These are phyloP conservation scores for Erythrophleum ivorense DNA, from an alignment of 331 rosid species.

Conservation along the genomic window DNA sequence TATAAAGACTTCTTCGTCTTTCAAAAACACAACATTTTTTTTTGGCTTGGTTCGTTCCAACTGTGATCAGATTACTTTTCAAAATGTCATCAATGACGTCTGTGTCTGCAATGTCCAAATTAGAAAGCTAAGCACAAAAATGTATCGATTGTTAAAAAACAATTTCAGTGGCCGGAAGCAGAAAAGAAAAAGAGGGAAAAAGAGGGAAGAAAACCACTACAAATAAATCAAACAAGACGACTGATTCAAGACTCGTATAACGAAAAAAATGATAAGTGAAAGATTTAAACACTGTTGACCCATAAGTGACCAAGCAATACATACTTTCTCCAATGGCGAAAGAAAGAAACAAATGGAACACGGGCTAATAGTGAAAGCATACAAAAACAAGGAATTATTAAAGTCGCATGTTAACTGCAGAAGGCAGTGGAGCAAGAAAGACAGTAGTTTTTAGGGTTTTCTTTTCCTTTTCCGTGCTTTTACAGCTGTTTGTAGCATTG, in stretches of 20 bases:
- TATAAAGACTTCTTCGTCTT: background rate
- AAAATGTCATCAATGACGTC: slow-evolving; percentile 39
- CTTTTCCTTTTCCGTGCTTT: background rate
- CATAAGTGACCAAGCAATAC: slow-evolving; percentile 23
- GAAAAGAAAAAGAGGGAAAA: background rate
- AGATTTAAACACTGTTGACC: slow-evolving; percentile 33
- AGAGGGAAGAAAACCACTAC: slow-evolving; percentile 7
- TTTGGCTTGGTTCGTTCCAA: slow-evolving; percentile 33
- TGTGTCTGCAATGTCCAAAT: slow-evolving; percentile 48
- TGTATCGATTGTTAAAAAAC: background rate
- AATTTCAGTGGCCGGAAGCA: background rate
- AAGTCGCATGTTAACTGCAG: slow-evolving; percentile 39
- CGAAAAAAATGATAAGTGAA: slow-evolving; percentile 25
- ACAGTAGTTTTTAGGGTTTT: slow-evolving; percentile 45
- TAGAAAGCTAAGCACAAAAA: slow-evolving; percentile 47
- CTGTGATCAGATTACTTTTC: slow-evolving; percentile 38
- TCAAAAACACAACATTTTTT: background rate
- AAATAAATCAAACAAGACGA: slow-evolving; percentile 19
- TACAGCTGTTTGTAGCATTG: slow-evolving; percentile 32
- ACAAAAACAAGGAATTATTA: background rate
- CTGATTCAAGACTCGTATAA: slow-evolving; percentile 18
- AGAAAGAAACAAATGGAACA: background rate
- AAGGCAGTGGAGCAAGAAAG: slow-evolving; percentile 16
- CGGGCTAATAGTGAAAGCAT: background rate
- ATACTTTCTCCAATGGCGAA: slow-evolving; percentile 22